Base-by-base conservation (phyloP, 768 basidiomycete genomes). In the Imleria badia region DNA sequence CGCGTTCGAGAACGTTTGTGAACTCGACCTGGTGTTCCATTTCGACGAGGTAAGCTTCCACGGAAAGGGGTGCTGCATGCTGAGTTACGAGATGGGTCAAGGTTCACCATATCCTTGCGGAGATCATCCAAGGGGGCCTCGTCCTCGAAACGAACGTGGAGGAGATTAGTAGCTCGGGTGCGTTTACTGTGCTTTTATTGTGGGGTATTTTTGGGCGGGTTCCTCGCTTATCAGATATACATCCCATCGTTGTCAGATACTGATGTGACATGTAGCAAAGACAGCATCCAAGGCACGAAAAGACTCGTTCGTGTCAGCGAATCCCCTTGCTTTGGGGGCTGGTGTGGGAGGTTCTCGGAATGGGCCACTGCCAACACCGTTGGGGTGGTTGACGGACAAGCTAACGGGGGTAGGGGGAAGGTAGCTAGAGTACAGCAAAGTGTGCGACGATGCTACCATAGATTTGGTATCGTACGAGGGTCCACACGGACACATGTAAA, bases 1-100 rank as follows among this genome's bases (percentile, higher is more conserved):
- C 35, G 86, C 93, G 15, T 99, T 98, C 67, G 94, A 97, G 76
- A 98, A 98, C 65, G 97, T 99, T 0, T 98, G 97, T 73, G 97
- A 99, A 71, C 78, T 99, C 42, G 97, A 99, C 71, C 80, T 99
- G 13, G 95, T 99, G 47, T 99, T 98, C 71, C 95, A 98, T 70
- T 99, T 98, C 65, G 97, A 98, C 70, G 94, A 98, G 80, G 95
- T 92, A 61, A 31, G 80, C 60, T 31, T 46, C 11, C 13, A 50
- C 29, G 39, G 19, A 15, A 17, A 31, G 44, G 30, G 40, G 19
- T 23, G 17, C 12, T 45, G 44, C 26, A 10, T 11, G 42, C 35
- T 54, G 46, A 43, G 26, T 64, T 38, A 52, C 42, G n/a, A 39
- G 23, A 51, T 8, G 41, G 9, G 17, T 38, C 47, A 33, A 63